Conservation (phyloP, 2,329 filamentous ascomycete species). For the Akanthomyces dipterigenus region DNA sequence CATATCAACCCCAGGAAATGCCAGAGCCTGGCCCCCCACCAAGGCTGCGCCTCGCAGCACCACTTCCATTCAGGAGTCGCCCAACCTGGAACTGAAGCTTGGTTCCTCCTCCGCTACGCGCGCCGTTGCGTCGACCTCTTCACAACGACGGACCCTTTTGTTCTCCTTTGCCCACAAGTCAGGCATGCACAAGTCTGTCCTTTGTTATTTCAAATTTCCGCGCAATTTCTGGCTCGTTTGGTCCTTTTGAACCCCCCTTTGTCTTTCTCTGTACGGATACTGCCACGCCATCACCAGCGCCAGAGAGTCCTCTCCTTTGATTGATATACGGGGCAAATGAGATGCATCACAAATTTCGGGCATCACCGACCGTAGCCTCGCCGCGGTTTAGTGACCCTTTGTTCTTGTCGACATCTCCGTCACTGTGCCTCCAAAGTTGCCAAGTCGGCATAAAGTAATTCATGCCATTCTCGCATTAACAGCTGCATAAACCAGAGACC, state of each 20-base stretch:
- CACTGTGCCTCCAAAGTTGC: no score
- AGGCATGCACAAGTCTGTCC: neutral
- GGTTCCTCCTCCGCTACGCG: neutral
- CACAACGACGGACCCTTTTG: neutral
- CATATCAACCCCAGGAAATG: neutral
- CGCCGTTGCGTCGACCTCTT: neutral
- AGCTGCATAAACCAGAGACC: neutral
- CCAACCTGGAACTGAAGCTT: constrained; percentile 1
- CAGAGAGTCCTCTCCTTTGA: no score
- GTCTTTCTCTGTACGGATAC: no score
- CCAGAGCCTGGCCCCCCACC: neutral
- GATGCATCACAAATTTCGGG: neutral
- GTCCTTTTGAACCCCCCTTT: no score
- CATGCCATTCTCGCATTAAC: neutral
- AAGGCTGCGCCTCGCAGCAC: neutral
- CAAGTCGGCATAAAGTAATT: no score
- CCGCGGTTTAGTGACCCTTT: no score
- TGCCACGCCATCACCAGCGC: no score
- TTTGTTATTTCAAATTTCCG: no score
- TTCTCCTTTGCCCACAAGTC: neutral
- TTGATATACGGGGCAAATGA: neutral
- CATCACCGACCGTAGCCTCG: neutral
- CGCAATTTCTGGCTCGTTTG: no score
- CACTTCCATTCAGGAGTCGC: neutral
- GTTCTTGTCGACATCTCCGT: no score